Conservation (phyloP, 2,329 filamentous ascomycete genomes). For the Phaeosphaeriaceae sp. region DNA sequence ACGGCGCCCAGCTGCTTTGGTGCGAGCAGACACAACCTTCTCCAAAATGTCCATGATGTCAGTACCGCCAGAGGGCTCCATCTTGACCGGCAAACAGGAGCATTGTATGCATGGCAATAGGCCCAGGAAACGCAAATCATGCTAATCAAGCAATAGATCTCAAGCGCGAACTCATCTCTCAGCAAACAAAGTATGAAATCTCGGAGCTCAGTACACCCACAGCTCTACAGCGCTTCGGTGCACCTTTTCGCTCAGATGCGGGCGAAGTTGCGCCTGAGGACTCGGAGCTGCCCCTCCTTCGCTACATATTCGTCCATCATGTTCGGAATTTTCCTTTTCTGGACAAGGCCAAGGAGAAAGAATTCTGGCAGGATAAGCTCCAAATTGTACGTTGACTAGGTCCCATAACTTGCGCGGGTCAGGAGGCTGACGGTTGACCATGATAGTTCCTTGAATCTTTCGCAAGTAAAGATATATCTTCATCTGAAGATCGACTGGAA, state of each 20-base stretch:
- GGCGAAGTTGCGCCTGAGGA: constrained; percentile 93
- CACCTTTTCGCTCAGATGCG: constrained; percentile 89
- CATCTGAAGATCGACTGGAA: constrained; percentile 92
- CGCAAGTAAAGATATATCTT: constrained; percentile 95
- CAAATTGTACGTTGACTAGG: constrained; percentile 73
- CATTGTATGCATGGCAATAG: constrained; percentile 70
- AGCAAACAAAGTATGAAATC: constrained; percentile 90
- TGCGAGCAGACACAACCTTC: constrained; percentile 41
- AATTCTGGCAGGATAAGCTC: constrained; percentile 99
- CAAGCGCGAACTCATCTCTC: constrained; percentile 90
- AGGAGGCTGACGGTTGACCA: constrained; percentile 23
- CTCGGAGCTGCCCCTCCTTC: constrained; percentile 88
- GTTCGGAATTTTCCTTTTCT: constrained; percentile 97
- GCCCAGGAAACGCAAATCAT: background rate
- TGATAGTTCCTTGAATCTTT: constrained; percentile 92
- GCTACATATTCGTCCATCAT: constrained; percentile 98
- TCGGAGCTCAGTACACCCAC: constrained; percentile 92
- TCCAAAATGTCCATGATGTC: constrained; percentile 52
- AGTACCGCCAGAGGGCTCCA: constrained; percentile 61
- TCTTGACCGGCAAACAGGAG: constrained; percentile 94
- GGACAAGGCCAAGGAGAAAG: constrained; percentile 95
- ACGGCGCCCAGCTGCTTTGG: constrained; percentile 4
- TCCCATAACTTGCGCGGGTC: constrained; percentile 3
- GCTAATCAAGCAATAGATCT: constrained; percentile 67
- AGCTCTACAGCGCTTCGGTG: constrained; percentile 91